phyloP scores from a whole-genome alignment of 169 alveolate species.

The Plasmodium gonderi region DNA sequence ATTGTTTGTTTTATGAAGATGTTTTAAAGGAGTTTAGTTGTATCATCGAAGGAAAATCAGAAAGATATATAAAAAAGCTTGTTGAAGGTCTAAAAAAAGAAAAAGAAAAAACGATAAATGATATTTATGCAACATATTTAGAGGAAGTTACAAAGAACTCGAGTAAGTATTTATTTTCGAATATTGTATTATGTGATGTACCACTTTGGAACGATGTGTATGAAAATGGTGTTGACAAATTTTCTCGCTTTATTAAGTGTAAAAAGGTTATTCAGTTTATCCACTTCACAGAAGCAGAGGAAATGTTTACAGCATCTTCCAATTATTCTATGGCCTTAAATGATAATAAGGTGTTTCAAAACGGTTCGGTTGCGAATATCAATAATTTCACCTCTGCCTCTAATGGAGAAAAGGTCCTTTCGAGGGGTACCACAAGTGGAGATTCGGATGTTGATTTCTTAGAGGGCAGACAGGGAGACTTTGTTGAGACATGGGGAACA shows the following conservation, averaged over 20 bases:
- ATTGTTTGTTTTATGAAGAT: slow-evolving; percentile 31
- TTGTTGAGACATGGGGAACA: not conserved
- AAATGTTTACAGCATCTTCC: not conserved
- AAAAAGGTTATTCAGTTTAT: slow-evolving; percentile 33
- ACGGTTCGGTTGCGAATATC: not conserved
- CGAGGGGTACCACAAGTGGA: not conserved
- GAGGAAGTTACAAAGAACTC: not conserved
- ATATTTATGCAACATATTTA: slow-evolving; percentile 26
- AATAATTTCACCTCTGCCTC: too few species aligned
- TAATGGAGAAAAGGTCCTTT: too few species aligned
- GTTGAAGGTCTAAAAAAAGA: slow-evolving; percentile 15
- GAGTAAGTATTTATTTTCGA: slow-evolving; percentile 30
- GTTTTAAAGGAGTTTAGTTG: slow-evolving; percentile 5
- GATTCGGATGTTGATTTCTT: not conserved
- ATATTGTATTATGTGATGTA: slow-evolving; percentile 4
- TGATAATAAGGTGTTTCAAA: not conserved
- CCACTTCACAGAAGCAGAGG: slow-evolving; percentile 6
- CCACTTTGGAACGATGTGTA: not conserved
- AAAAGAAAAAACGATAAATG: not conserved
- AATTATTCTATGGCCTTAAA: not conserved
- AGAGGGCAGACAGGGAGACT: not conserved
- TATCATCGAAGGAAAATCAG: not conserved
- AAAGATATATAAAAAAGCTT: slow-evolving; percentile 6
- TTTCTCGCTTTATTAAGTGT: not conserved
- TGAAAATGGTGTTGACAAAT: not conserved